Evolutionary conservation across 306 rosid species (phyloP).

Genomic region (Sindora glabra): DNA sequence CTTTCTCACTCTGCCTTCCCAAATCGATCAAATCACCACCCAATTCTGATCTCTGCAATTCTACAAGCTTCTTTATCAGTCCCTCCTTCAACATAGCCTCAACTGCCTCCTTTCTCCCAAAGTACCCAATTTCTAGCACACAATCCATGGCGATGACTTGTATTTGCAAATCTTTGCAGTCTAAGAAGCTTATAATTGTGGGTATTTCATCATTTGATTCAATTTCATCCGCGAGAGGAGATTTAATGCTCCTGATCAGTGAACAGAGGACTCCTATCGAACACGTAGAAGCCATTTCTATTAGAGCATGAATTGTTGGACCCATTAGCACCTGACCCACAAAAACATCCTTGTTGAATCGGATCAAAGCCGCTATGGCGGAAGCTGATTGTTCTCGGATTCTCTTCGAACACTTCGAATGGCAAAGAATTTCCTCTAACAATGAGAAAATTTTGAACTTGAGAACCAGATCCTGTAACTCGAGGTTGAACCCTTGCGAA

Average conservation of each 20-base stretch:
- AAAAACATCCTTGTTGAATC: conserved; percentile 85
- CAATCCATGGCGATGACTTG: conserved; percentile 48
- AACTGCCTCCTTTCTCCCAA: conserved; percentile 77
- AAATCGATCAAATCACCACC: conserved; percentile 50
- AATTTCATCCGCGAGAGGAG: conserved; percentile 82
- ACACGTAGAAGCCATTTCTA: conserved; percentile 36
- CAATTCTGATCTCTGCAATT: conserved; percentile 63
- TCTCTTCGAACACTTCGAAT: conserved; percentile 23
- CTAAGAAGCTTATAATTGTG: conserved; percentile 37
- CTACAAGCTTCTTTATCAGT: conserved; percentile 52
- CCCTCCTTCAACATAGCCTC: conserved; percentile 75
- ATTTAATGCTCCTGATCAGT: conserved; percentile 49
- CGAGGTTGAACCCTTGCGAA: conserved; percentile 55
- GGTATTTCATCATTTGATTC: conserved; percentile 53
- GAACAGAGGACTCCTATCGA: conserved; percentile 50
- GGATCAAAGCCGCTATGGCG: conserved; percentile 38
- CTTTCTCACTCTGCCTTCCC: conserved; percentile 11
- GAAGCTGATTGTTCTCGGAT: conserved; percentile 49
- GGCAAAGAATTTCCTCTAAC: conserved; percentile 40
- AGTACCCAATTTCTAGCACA: conserved; percentile 72
- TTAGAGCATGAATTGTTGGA: conserved; percentile 38
- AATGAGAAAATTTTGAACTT: conserved; percentile 40
- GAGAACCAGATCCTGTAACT: conserved; percentile 60
- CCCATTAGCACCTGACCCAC: conserved; percentile 73
- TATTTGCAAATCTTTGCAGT: conserved; percentile 19